Base-by-base conservation (phyloP, 257 asterid species). In the Mitragyna speciosa region DNA sequence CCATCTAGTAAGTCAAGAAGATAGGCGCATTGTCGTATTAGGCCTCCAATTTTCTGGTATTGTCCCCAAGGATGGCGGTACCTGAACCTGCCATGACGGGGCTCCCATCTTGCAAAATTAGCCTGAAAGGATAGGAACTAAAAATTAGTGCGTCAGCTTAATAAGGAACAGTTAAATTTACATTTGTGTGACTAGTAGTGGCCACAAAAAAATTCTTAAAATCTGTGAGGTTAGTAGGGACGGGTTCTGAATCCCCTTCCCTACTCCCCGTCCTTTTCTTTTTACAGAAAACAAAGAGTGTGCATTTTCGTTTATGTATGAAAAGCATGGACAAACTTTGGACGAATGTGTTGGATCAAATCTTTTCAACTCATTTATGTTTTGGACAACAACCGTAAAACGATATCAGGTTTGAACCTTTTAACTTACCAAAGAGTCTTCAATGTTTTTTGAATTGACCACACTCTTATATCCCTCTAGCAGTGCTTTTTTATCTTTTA, bases 61-160 rank as follows among this genome's bases (percentile, higher is more conserved):
- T 92, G 98, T 73, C 84, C 86, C 98, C 97, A 93, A 47, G 98
- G 98, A 86, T 93, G 98, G 8, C 88, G 79, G 76, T 83, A 92
- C 91, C 74, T 82, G 93, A 92, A 93, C 28, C 64, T 76, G 8
- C 98, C 97, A 72, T 93, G 98, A 3, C 94, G 90, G 6, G 97
- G 97, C 77, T 93, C 98, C 98, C 98, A 93, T 80, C 90, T 86
- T 5, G 98, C 96, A 12, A 90, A 91, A 85, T 93, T 93, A 1
- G 91, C 93, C 98, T 93, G 85, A 58, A 76, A 73, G 59, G 16
- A 17, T 47, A 31, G 73, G 54, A 24, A 31, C 67, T 4, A 5
- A 39, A 43, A 22, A 73, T 85, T 39, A 76, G 51, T n/a, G 20
- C 9, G 68, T 16, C 7, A 28, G 22, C 10, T 63, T 22, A 19